Percentiles rank a stretch among this genome's conserved stretches.
These are phyloP conservation scores for Rubroboletus satanas DNA, from an alignment of 768 basidiomycete species.

Conservation along the genomic window DNA sequence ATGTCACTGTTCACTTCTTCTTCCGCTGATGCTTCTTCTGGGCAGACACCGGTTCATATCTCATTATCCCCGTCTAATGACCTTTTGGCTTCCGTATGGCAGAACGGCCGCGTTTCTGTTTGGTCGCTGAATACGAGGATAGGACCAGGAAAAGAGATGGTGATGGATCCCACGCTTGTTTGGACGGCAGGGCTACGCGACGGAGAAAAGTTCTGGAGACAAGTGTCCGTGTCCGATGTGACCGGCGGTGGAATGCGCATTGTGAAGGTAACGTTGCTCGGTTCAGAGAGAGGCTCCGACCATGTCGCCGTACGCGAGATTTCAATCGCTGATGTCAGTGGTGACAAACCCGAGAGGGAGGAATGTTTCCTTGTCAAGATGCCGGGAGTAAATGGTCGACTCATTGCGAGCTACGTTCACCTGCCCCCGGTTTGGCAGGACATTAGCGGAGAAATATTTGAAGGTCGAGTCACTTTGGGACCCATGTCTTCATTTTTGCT, in stretches of 20 bases:
- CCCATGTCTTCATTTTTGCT: conserved; percentile 3
- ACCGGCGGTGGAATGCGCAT: background rate
- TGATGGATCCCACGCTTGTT: conserved; percentile 50
- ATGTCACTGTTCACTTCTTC: conserved; percentile 13
- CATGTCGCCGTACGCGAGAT: conserved; percentile 30
- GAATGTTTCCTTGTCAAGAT: conserved; percentile 20
- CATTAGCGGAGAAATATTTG: conserved; percentile 44
- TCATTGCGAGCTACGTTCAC: conserved; percentile 31
- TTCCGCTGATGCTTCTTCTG: background rate
- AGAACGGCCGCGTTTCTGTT: conserved; percentile 60
- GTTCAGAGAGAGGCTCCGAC: conserved; percentile 35
- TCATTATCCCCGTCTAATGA: conserved; percentile 59
- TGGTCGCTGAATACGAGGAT: conserved; percentile 68
- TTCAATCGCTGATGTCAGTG: background rate
- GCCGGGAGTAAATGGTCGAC: conserved; percentile 43
- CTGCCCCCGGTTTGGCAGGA: conserved; percentile 40
- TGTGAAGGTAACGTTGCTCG: conserved; percentile 37
- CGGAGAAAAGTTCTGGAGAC: conserved; percentile 25
- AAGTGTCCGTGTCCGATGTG: conserved; percentile 22
- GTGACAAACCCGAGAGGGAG: background rate
- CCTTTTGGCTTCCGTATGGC: conserved; percentile 63
- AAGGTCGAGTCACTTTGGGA: conserved; percentile 32
- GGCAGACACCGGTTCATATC: conserved; percentile 56
- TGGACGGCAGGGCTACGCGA: conserved; percentile 31
- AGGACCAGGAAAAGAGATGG: conserved; percentile 51